Conservation (phyloP, 139 green algal genomes). For the Haematococcus lacustris region DNA sequence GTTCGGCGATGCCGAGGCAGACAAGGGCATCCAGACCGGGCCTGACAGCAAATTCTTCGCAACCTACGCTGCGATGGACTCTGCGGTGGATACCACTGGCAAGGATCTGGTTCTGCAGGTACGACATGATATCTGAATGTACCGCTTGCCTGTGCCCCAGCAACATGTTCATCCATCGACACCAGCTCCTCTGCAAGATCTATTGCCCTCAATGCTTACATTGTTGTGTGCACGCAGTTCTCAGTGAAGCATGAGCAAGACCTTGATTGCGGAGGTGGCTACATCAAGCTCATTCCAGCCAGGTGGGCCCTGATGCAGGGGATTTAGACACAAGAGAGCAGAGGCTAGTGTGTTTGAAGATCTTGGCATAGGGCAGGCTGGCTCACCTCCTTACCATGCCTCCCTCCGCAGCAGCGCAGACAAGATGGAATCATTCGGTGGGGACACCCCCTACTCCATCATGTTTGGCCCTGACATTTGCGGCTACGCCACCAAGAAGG, state of each 20-base stretch:
- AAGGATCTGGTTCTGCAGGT: conserved; percentile 83
- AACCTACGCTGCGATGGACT: conserved; percentile 44
- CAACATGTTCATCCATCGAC: no score
- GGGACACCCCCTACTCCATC: conserved; percentile 88
- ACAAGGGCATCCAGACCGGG: conserved; percentile 73
- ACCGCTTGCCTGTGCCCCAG: no score
- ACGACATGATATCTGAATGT: not conserved
- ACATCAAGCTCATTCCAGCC: conserved; percentile 80
- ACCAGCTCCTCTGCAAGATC: no score
- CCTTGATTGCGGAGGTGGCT: conserved; percentile 84
- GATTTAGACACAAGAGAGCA: not conserved
- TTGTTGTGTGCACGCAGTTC: no score
- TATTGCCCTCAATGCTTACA: no score
- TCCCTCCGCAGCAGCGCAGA: conserved; percentile 32
- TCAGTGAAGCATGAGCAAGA: conserved; percentile 85
- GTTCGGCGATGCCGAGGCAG: conserved; percentile 44
- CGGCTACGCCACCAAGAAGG: conserved; percentile 71
- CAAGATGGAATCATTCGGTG: conserved; percentile 67
- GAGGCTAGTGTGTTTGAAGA: not conserved
- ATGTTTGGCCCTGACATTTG: conserved; percentile 99
- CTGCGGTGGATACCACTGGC: conserved; percentile 67
- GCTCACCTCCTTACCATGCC: not conserved
- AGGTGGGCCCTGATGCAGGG: not conserved
- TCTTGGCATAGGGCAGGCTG: not conserved
- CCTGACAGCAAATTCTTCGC: conserved; percentile 77